A percentile compares a stretch with the other conserved stretches of the same genome.
These are phyloP conservation scores for Wickerhamomyces kurtzmanii DNA, from an alignment of 805 yeast genomes.

Conservation along the genomic window DNA sequence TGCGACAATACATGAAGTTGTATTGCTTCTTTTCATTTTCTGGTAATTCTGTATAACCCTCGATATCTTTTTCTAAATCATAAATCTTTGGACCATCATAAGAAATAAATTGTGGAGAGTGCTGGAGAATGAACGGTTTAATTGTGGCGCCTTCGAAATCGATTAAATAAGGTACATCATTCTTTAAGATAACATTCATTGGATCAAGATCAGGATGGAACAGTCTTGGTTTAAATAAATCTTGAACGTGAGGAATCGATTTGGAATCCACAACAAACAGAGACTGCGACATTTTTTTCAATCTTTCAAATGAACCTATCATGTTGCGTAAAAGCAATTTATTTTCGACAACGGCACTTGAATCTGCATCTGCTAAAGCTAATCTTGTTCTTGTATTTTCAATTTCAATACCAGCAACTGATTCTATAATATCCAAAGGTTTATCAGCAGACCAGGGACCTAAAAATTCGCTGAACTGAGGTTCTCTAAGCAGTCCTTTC, in stretches of 20 bases:
- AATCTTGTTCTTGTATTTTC: slow-evolving; percentile 48
- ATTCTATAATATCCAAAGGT: slow-evolving; percentile 54
- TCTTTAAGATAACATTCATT: slow-evolving; percentile 60
- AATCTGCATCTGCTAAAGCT: slow-evolving; percentile 43
- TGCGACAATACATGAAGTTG: slow-evolving; percentile 77
- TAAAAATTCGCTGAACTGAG: slow-evolving; percentile 34
- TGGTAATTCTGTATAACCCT: slow-evolving; percentile 53
- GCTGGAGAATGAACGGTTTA: slow-evolving; percentile 73
- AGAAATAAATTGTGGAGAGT: slow-evolving; percentile 74
- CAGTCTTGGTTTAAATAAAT: slow-evolving; percentile 64
- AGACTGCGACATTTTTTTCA: slow-evolving; percentile 42
- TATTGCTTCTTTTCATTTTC: slow-evolving; percentile 74
- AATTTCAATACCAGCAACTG: slow-evolving; percentile 57
- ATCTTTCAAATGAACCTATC: slow-evolving; percentile 51
- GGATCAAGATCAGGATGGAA: slow-evolving; percentile 85
- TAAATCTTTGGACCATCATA: slow-evolving; percentile 86
- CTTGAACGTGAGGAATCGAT: slow-evolving; percentile 50
- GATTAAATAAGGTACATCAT: slow-evolving; percentile 37
- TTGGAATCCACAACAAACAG: slow-evolving; percentile 42
- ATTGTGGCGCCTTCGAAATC: slow-evolving; percentile 80
- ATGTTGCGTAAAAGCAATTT: slow-evolving; percentile 34
- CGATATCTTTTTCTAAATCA: slow-evolving; percentile 65
- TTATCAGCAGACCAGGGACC: slow-evolving; percentile 71
- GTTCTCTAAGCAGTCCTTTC: slow-evolving; percentile 41
- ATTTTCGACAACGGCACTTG: slow-evolving; percentile 34